These are phyloP conservation scores for Podila epigama DNA, from an alignment of 192 early-diverging fungal species.

Conservation along the genomic window DNA sequence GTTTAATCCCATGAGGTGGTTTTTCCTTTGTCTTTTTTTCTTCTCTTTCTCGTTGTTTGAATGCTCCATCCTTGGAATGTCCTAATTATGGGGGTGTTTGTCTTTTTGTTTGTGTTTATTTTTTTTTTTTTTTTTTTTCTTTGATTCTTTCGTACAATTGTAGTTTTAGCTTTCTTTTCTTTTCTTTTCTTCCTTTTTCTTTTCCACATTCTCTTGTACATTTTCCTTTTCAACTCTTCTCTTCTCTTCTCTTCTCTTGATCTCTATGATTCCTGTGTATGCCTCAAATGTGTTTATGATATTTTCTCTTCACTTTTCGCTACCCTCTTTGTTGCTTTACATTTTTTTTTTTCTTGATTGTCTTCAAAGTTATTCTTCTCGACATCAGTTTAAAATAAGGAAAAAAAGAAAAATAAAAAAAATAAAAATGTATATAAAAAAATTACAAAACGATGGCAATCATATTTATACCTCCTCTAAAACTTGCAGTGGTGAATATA, in stretches of 20 bases:
- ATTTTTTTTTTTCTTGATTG: neutral
- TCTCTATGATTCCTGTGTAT: neutral
- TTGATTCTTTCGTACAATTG: no score
- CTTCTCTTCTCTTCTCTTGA: no score
- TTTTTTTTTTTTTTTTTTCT: no score
- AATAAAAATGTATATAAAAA: neutral
- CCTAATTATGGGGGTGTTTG: neutral
- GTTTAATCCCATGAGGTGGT: conserved; percentile 17
- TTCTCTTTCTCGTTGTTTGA: neutral
- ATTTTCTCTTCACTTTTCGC: neutral
- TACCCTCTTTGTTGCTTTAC: neutral
- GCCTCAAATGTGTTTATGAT: neutral
- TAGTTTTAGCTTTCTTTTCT: no score
- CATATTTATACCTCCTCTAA: conserved; percentile 35
- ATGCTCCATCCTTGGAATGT: neutral
- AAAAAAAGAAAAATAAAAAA: neutral
- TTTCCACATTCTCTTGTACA: no score
- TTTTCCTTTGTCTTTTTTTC: neutral
- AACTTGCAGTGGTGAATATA: conserved; percentile 63
- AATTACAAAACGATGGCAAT: no score
- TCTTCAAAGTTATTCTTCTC: neutral
- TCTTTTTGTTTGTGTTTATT: neutral
- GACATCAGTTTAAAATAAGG: neutral
- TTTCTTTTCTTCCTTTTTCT: no score
- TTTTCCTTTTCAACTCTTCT: no score